A percentile compares a stretch with the other conserved stretches of the same genome.
These are phyloP conservation scores for Tolypocladium amazonense DNA, from an alignment of 2,329 filamentous ascomycete genomes.

Conservation along the genomic window DNA sequence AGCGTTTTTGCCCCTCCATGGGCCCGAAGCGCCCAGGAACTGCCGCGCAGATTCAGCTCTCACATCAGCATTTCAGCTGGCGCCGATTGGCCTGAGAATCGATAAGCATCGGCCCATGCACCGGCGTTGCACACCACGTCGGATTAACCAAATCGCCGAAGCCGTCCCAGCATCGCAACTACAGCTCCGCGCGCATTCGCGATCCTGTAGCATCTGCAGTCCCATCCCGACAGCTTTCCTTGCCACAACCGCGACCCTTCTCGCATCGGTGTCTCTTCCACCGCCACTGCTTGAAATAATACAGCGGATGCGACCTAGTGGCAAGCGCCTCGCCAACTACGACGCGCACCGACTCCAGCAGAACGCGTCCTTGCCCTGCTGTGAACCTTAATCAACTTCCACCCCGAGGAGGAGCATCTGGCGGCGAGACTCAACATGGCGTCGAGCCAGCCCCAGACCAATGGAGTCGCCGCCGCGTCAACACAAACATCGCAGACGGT, in stretches of 20 bases:
- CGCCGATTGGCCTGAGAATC: neutral
- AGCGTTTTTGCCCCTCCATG: constrained; percentile 5
- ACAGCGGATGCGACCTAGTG: too few species aligned
- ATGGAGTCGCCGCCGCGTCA: constrained; percentile 36
- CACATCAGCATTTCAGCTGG: neutral
- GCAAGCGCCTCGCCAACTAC: neutral
- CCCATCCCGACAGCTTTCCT: neutral
- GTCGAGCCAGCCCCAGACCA: constrained; percentile 37
- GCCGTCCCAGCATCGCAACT: neutral
- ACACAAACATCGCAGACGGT: constrained; percentile 24
- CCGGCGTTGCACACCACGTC: neutral
- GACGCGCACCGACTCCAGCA: neutral
- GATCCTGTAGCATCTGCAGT: neutral
- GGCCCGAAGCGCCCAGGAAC: neutral
- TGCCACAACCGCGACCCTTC: neutral
- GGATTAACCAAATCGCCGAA: neutral
- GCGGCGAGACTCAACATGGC: constrained; percentile 15
- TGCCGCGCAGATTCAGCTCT: neutral
- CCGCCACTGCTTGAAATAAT: neutral
- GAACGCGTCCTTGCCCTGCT: neutral
- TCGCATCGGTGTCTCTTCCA: neutral
- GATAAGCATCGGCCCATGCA: neutral
- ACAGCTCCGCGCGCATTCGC: neutral
- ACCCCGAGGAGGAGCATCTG: neutral
- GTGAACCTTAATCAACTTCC: neutral